Percentiles rank a stretch among this genome's conserved stretches.
Evolutionary conservation across 345 rosid species (phyloP).

Genomic region (Microcos paniculata): DNA sequence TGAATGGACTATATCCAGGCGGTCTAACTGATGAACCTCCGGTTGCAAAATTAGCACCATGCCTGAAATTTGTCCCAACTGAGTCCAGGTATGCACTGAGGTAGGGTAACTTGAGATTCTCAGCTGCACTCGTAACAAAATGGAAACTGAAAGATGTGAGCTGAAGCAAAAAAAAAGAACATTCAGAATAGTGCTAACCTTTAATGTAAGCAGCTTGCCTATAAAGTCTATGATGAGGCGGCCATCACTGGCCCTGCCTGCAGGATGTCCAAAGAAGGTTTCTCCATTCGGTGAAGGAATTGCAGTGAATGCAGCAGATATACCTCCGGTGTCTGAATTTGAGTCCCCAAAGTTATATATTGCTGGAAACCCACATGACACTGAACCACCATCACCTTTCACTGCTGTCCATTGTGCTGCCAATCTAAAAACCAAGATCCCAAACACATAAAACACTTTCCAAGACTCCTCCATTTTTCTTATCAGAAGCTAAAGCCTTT

Average conservation of each 20-base stretch:
- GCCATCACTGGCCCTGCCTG: constrained; percentile 67
- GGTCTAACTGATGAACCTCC: constrained; percentile 73
- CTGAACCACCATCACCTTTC: not conserved
- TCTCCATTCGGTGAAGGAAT: constrained; percentile 62
- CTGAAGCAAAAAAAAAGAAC: not conserved
- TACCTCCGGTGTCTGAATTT: constrained; percentile 73
- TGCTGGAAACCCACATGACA: constrained; percentile 45
- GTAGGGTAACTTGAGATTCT: constrained; percentile 54
- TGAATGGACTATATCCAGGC: constrained; percentile 55
- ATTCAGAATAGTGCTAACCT: not conserved
- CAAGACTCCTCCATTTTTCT: constrained; percentile 19
- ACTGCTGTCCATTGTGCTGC: not conserved
- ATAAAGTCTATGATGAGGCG: constrained; percentile 69
- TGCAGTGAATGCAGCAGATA: constrained; percentile 48
- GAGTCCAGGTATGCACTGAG: constrained; percentile 70
- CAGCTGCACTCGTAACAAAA: constrained; percentile 44
- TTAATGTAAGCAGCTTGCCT: constrained; percentile 36
- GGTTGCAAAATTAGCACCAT: constrained; percentile 78
- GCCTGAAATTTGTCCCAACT: constrained; percentile 52
- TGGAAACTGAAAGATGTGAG: not conserved
- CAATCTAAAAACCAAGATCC: constrained; percentile 28
- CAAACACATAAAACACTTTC: constrained; percentile 15
- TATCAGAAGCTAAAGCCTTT: constrained; percentile 14
- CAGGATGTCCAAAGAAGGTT: constrained; percentile 68
- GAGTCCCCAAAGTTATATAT: constrained; percentile 78